Evolutionary conservation across 257 asterid species (phyloP), one percentile per base, ranked within the genome.

Genomic region (Jacaranda copaia): DNA sequence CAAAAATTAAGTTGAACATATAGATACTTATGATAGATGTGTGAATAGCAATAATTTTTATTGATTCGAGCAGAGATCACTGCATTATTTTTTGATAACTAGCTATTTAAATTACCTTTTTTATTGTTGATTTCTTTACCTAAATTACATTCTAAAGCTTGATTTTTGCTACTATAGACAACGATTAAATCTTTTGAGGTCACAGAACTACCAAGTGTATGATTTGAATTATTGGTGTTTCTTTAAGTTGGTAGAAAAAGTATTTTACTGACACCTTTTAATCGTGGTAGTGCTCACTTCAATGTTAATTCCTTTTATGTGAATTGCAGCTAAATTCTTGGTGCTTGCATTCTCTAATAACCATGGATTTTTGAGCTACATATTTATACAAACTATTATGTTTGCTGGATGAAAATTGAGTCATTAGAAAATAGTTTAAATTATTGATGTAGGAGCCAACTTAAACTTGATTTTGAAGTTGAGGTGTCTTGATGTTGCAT

Each of bases 141-240:
- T 18, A 36, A 49, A 38, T 70, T 46, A 75, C 80, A 38, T 80
- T 67, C 67, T 53, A 20, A 81, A 73, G 76, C 68, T 68, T 77
- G 56, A 51, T 72, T 74, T 72, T 43, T 78, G 49, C 38, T 79
- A 71, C 80, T 91, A 90, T 96, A 96, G 99, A 87, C 88, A 61
- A 88, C 89, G 97, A 93, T 80, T 67, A 92, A 93, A 85, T 93
- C 99, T 20, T 96, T 96, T 66, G 99, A 96, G 89, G 97, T 84
- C 72, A 90, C 97, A 48, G 99, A 96, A 73, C 86, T 93, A 62
- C 99, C 99, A 93, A 98, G 99, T 92, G 78, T 82, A 55, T 70
- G 68, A 77, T 55, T 79, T 36, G 60, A 81, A 73, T 69, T 39
- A 16, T 49, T 38, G 73, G 45, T 59, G 46, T 57, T 72, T 70